These are phyloP conservation scores for Phytophthora colocasiae DNA, from an alignment of 352 stramenopile genomes.

Conservation along the genomic window DNA sequence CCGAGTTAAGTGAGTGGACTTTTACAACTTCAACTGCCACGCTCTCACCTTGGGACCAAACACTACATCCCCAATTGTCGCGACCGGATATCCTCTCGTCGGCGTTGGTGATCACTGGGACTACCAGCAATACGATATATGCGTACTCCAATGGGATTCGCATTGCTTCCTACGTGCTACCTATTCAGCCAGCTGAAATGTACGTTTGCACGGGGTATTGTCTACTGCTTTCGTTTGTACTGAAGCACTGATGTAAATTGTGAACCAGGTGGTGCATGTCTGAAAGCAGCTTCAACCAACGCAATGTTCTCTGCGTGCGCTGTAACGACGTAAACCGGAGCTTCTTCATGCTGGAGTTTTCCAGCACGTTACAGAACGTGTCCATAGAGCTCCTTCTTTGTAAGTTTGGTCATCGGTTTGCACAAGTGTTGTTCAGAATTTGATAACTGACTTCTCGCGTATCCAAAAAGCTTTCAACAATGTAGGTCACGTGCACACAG, in stretches of 20 bases:
- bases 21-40: slow-evolving; percentile 12
- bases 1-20: slow-evolving; percentile 25
- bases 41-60: slow-evolving; percentile 15
- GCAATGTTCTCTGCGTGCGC: slow-evolving; percentile 44
- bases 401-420: slow-evolving; percentile 28
- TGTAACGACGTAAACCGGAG: slow-evolving; percentile 55
- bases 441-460: not conserved
- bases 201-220: slow-evolving; percentile 34
- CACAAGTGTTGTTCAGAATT: not conserved
- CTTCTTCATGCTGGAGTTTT: slow-evolving; percentile 64
- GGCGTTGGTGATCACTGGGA: slow-evolving; percentile 53
- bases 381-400: slow-evolving; percentile 56
- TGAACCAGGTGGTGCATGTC: slow-evolving; percentile 30
- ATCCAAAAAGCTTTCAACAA: slow-evolving; percentile 51
- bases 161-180: slow-evolving; percentile 54
- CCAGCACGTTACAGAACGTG: slow-evolving; percentile 25
- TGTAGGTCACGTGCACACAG: slow-evolving; percentile 47
- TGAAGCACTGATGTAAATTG: slow-evolving; percentile 3
- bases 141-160: slow-evolving; percentile 55
- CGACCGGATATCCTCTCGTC: slow-evolving; percentile 23
- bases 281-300: slow-evolving; percentile 32
- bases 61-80: not conserved
- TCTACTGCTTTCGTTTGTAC: not conserved
- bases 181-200: slow-evolving; percentile 48
- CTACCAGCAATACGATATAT: slow-evolving; percentile 52